Evolutionary conservation across 2,329 filamentous ascomycete genomes (phyloP).

Genomic region (Botrytis sinoallii): DNA sequence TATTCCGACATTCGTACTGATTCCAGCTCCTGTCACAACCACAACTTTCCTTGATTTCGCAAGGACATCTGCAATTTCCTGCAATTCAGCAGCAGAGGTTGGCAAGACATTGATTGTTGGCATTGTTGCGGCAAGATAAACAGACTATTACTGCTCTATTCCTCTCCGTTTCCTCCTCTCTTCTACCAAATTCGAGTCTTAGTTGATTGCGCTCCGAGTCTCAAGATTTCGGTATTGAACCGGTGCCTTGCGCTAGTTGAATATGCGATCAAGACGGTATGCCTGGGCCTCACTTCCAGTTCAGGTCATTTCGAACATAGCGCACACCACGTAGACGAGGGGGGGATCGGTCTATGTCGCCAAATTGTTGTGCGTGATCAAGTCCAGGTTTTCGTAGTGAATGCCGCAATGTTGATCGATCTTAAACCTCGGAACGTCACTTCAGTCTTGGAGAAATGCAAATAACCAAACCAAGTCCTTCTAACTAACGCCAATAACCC

Average conservation of each 20-base stretch:
- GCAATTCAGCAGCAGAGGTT: slow-evolving; percentile 43
- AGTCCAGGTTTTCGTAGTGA: not conserved
- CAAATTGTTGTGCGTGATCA: not conserved
- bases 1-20: slow-evolving; percentile 74
- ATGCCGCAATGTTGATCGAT: not conserved
- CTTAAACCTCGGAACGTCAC: not conserved
- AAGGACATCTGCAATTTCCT: slow-evolving; percentile 61
- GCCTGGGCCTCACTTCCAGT: not conserved
- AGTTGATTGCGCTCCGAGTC: not conserved
- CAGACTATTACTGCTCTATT: not conserved
- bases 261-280: slow-evolving; percentile 9
- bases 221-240: not conserved
- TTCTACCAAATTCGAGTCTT: not conserved
- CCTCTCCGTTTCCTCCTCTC: not conserved
- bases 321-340: not conserved
- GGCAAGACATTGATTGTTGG: slow-evolving; percentile 36
- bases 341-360: not conserved
- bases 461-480: not conserved
- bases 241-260: not conserved
- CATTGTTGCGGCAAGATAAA: slow-evolving; percentile 27
- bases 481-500: slow-evolving; percentile 1
- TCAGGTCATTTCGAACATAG: slow-evolving; percentile 7
- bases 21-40: slow-evolving; percentile 69
- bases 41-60: slow-evolving; percentile 66
- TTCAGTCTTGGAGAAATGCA: not conserved